Base-by-base conservation (phyloP, 768 basidiomycete genomes). In the Jaapia argillacea region DNA sequence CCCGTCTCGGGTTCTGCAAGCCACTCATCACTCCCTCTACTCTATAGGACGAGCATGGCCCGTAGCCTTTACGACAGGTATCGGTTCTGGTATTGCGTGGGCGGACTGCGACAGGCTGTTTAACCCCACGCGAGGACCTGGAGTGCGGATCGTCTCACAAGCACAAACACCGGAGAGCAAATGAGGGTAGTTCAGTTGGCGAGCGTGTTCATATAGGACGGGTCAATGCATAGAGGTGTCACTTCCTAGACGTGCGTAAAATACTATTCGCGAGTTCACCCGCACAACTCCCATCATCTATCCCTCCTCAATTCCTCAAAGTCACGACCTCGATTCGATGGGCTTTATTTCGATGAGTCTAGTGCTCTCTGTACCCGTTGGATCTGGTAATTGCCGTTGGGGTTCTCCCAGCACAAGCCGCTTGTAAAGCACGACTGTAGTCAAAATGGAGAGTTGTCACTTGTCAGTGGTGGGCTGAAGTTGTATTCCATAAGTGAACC, bases 71-170 rank as follows among this genome's bases (percentile, higher is more conserved):
- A 70, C 83, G 13, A 85, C 86, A 4, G 90, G 90, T 26, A 91
- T 92, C 58, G 37, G 37, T 21, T 6, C 21, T 7, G 37, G 90
- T 35, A 78, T 79, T 42, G 88, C 90, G 23, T 92, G 89, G 58
- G 81, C 86, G 24, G 90, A 93, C 72, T 92, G 90, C 64, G 87
- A 94, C 66, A 78, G 89, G 40, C 82, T 85, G 13, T 94, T 93
- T 77, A 91, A 91, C 66, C 85, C 88, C 16, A 83, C 90, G 39
- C 75, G 89, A 54, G 75, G 91, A 60, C 81, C 89, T 16, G 90
- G 90, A 47, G 85, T 82, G 36, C 77, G 85, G 49, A 73, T 91
- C 56, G 62, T 90, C 52, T 7, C 21, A 22, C 69, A 57, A 18
- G 45, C 53, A 20, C 72, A 38, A 51, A 58, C 48, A 50, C 54